Evolutionary conservation across 345 rosid species (phyloP).

Genomic region (Bretschneidera sinensis): DNA sequence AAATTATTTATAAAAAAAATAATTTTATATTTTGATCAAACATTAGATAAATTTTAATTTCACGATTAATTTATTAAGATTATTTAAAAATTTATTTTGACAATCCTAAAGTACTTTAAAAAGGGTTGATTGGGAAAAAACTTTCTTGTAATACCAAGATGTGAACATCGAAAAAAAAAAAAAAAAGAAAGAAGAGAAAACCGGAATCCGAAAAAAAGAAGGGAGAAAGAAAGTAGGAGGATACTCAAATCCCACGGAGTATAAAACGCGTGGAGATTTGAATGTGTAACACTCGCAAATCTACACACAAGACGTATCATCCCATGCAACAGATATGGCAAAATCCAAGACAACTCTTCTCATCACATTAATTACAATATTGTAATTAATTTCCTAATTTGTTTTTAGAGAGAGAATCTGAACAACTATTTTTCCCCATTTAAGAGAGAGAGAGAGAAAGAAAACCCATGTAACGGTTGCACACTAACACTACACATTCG

Average conservation of each 20-base stretch:
- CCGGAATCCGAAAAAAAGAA: no score
- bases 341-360: neutral
- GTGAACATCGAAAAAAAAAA: no score
- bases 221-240: neutral
- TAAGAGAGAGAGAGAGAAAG: neutral
- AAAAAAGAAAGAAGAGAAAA: no score
- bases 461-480: no score
- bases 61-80: no score
- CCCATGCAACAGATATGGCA: neutral
- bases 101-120: no score
- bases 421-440: neutral
- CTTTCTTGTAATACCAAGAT: no score
- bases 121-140: no score
- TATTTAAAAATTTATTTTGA: no score
- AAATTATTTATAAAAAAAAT: no score
- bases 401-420: neutral
- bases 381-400: neutral
- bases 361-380: neutral
- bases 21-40: no score
- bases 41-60: no score
- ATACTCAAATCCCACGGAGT: neutral
- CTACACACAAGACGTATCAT: neutral
- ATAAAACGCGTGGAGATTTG: constrained; percentile 1
- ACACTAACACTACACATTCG: neutral
- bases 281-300: neutral